A percentile compares a stretch with the other conserved stretches of the same genome.
These are phyloP conservation scores for Scedosporium minutisporum DNA, from an alignment of 2,329 filamentous ascomycete genomes.

Conservation along the genomic window DNA sequence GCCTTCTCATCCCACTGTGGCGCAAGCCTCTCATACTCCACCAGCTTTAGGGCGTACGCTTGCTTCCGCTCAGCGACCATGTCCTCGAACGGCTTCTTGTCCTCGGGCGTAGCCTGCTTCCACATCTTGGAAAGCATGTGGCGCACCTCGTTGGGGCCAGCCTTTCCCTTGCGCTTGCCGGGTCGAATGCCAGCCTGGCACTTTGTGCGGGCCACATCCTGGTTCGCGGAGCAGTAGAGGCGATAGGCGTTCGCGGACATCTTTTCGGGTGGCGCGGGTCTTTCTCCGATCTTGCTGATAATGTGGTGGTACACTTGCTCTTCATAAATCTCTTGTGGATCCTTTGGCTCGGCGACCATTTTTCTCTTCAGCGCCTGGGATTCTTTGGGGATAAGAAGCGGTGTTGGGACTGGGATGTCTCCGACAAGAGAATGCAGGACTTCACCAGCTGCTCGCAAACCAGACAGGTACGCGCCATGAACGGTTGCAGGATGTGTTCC, in stretches of 20 bases:
- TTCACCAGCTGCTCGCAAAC: constrained; percentile 79
- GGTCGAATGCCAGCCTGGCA: constrained; percentile 54
- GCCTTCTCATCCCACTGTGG: constrained; percentile 66
- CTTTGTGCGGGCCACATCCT: constrained; percentile 48
- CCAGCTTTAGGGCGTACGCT: constrained; percentile 47
- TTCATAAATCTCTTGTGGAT: constrained; percentile 48
- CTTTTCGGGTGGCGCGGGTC: constrained; percentile 62
- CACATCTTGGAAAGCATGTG: constrained; percentile 83
- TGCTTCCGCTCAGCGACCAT: constrained; percentile 62
- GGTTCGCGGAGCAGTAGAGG: constrained; percentile 73
- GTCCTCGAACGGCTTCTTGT: constrained; percentile 69
- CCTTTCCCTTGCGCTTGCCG: constrained; percentile 45
- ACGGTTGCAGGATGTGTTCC: constrained; percentile 94
- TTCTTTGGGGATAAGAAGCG: constrained; percentile 62
- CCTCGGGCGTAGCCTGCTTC: constrained; percentile 63
- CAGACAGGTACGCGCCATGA: constrained; percentile 91
- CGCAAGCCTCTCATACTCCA: constrained; percentile 50
- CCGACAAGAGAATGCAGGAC: constrained; percentile 73
- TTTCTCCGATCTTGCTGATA: constrained; percentile 55
- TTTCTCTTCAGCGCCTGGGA: constrained; percentile 48
- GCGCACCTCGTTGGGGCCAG: constrained; percentile 71
- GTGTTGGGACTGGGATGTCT: constrained; percentile 65
- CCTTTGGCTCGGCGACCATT: constrained; percentile 22
- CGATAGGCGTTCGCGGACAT: constrained; percentile 77
- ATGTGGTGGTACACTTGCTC: constrained; percentile 42